Percentiles rank a stretch among this genome's conserved stretches.
Evolutionary conservation across 2,329 filamentous ascomycete genomes (phyloP).

Genomic region (Teratosphaeria pseudoeucalypti): DNA sequence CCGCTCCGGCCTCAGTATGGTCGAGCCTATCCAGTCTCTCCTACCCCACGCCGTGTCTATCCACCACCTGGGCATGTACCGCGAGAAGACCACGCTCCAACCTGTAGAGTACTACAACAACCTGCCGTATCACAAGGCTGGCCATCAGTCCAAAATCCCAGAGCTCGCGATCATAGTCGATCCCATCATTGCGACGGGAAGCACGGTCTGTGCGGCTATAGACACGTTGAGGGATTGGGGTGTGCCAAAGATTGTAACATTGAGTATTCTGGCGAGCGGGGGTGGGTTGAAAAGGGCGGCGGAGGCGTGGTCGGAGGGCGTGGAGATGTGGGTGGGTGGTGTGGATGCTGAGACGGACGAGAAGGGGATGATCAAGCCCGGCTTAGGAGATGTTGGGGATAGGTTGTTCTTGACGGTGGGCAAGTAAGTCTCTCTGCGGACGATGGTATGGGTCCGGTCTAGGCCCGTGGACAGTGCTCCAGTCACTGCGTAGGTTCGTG

Average conservation of each 20-base stretch:
- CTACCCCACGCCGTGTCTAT: constrained; percentile 72
- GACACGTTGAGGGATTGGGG: constrained; percentile 87
- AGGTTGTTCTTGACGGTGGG: constrained; percentile 80
- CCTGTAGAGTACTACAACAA: constrained; percentile 99
- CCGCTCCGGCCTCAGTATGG: constrained; percentile 84
- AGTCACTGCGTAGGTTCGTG: neutral
- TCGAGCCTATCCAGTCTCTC: constrained; percentile 73
- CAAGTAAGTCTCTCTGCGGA: constrained; percentile 44
- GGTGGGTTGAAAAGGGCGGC: constrained; percentile 64
- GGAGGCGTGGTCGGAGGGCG: constrained; percentile 64
- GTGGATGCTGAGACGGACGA: constrained; percentile 64
- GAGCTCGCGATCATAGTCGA: constrained; percentile 76
- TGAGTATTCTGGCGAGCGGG: constrained; percentile 63
- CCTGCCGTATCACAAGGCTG: constrained; percentile 58
- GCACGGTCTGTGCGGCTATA: constrained; percentile 80
- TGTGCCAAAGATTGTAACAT: constrained; percentile 66
- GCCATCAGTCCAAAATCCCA: constrained; percentile 34
- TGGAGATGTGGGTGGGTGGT: constrained; percentile 73
- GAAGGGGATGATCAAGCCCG: constrained; percentile 84
- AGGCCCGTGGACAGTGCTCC: neutral
- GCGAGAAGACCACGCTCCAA: constrained; percentile 74
- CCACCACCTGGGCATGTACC: constrained; percentile 91
- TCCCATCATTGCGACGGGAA: constrained; percentile 87
- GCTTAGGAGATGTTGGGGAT: constrained; percentile 83
- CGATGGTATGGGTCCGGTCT: neutral